Evolutionary conservation across 1,284 basidiomycete species (phyloP), one percentile per base, ranked within the genome.

Genomic region (Ceratobasidium sp.): DNA sequence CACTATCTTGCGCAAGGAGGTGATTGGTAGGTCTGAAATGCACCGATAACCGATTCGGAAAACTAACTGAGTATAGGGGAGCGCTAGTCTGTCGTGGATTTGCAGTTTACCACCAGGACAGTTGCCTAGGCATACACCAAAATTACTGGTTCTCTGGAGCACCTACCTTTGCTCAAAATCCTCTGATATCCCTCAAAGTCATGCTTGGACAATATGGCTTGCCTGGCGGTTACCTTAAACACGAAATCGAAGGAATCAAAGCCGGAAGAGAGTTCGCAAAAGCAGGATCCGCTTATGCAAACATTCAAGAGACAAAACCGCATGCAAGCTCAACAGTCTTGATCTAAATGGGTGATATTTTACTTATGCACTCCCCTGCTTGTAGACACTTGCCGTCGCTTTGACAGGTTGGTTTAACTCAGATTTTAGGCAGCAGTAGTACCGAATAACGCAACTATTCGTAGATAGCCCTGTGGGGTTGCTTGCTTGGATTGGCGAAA

Each of bases 1-100:
- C 61, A 78, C 51, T 80, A 79, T 39, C 65, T 80, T 6, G 78
- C 79, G 0, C 79, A 80, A 42, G 79, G 79, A 28, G 79, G 79
- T 20, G 79, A 79, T 49, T 80, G 78, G 79, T 79, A 49, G n/a
- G 31, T 76, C 20, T 35, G 35, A 35, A 26, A 15, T 51, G 37
- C 26, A 4, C 23, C 8, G 20, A n/a, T n/a, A 28, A 4, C 23
- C 54, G n/a, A 31, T 77, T 4, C 15, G 31, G 31, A n/a, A n/a
- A 33, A 31, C 26, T 17, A 69, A 33, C 15, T n/a, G 35, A 8
- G 33, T 35, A 35, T 39, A 80, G 79, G 76, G 79, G 79, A 0
- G 77, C 66, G 17, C 13, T 79, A n/a, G 60, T 80, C 23, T 76
- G 78, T 35, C 77, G 77, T 20, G 75, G 63, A 23, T 74, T 80